Percentiles rank a stretch among this genome's conserved stretches.
These are phyloP conservation scores for Fonsecaea pugnacius DNA, from an alignment of 2,329 filamentous ascomycete species.

Conservation along the genomic window DNA sequence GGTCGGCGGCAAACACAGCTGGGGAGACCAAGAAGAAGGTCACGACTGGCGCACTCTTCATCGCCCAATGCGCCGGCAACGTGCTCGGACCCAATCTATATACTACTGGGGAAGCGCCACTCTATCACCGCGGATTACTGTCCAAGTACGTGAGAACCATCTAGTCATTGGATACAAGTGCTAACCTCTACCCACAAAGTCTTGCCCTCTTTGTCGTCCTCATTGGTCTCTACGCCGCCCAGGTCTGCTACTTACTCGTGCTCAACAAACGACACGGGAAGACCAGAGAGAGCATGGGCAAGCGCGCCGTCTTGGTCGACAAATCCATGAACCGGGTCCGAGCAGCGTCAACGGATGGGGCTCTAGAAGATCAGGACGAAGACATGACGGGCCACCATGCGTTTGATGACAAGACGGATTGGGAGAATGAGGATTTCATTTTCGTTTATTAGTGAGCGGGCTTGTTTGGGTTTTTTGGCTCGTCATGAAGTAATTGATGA, in stretches of 20 bases:
- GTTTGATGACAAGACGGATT: constrained; percentile 41
- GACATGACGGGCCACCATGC: constrained; percentile 37
- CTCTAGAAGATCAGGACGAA: constrained; percentile 39
- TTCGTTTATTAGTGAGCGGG: constrained; percentile 38
- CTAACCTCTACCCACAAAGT: constrained; percentile 36
- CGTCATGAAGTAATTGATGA: background rate
- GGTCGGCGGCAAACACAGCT: constrained; percentile 66
- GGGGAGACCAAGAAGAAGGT: constrained; percentile 73
- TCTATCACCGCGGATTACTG: constrained; percentile 62
- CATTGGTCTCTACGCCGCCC: constrained; percentile 54
- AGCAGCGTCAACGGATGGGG: constrained; percentile 34
- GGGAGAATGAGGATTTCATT: constrained; percentile 41
- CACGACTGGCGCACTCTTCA: constrained; percentile 67
- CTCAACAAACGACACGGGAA: constrained; percentile 54
- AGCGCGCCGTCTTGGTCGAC: constrained; percentile 63
- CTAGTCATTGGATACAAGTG: background rate
- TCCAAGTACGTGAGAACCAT: no score
- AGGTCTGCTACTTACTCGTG: constrained; percentile 41
- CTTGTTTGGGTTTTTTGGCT: background rate
- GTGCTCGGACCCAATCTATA: constrained; percentile 67
- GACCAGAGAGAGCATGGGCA: constrained; percentile 62
- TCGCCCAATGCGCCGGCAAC: constrained; percentile 69
- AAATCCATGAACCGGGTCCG: constrained; percentile 56
- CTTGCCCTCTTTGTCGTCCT: constrained; percentile 65
- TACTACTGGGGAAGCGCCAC: constrained; percentile 63